A percentile compares a stretch with the other conserved stretches of the same genome.
Conservation (phyloP, 371 early-diverging fungal genomes). For the Mucor lusitanicus region DNA sequence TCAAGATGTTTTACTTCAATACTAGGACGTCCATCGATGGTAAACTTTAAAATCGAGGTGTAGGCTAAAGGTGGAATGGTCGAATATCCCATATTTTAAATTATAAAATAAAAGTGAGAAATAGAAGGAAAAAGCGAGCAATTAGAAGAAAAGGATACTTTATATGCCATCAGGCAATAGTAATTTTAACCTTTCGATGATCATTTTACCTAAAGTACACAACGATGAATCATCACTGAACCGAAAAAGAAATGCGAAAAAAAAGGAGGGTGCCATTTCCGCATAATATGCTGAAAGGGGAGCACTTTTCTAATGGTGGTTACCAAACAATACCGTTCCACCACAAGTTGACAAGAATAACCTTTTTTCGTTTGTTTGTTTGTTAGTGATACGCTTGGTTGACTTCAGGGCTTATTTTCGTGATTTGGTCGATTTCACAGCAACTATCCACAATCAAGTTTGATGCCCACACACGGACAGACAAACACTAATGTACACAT, state of each 20-base stretch:
- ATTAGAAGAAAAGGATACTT: neutral
- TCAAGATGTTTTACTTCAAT: slow-evolving; percentile 25
- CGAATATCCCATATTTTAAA: neutral
- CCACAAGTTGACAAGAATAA: neutral
- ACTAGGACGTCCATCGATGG: slow-evolving; percentile 36
- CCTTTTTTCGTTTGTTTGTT: neutral
- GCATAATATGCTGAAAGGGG: neutral
- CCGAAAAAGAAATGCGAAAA: neutral
- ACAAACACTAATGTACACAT: neutral
- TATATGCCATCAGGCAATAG: neutral
- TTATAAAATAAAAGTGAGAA: neutral
- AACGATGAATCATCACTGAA: too few relatives aligned
- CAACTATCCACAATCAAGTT: neutral
- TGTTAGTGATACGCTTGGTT: neutral
- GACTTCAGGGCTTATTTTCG: neutral
- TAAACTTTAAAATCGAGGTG: slow-evolving; percentile 36
- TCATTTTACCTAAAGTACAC: neutral
- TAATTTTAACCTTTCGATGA: neutral
- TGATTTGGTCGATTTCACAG: neutral
- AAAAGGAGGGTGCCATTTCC: neutral
- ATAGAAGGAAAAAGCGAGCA: neutral
- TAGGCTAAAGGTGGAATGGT: slow-evolving; percentile 15
- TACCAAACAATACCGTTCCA: neutral
- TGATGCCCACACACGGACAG: neutral
- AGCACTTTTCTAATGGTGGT: neutral